Base-by-base conservation (phyloP, 768 basidiomycete genomes). In the Russula vinacea region DNA sequence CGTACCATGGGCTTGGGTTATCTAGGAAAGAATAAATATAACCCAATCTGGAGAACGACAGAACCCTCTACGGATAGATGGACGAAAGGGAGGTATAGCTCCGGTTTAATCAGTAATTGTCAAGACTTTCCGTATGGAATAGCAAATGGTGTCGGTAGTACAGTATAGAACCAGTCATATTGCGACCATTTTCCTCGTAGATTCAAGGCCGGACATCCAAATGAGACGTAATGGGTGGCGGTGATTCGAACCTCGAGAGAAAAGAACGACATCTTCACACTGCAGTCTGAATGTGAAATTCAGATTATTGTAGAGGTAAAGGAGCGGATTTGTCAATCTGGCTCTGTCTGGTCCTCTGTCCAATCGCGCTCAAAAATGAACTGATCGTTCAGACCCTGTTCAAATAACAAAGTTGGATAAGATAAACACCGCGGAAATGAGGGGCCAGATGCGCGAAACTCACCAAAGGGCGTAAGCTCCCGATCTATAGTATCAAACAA, bases 381-480 rank as follows among this genome's bases (percentile, higher is more conserved):
- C 19, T 4, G 40, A 10, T 64, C 62, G 17, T 64, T 37, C n/a
- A 13, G 26, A 37, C 51, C 13, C 62, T 64, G n/a, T 59, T 22
- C 2, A n/a, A 19, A 9, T 32, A 35, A 42, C 10, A 19, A 26
- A 35, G 35, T 47, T 19, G 26, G 19, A 10, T 26, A 19, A 54
- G 35, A 26, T 29, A 55, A 17, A 7, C 16, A 9, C 50, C 19
- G 17, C 42, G 5, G 29, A 29, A 29, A 29, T 5, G 29, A 29
- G 29, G 29, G 5, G 29, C 29, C 29, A 29, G 29, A 29, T 29
- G 29, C 29, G 29, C 29, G 29, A 16, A 10, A 59, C 62, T 64
- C 13, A 64, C 62, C 58, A 64, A 39, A 32, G 35, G 29, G 7
- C 29, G 51, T 13, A 64, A 14, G 5, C 62, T 47, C 29, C 58